Evolutionary conservation across 1,284 basidiomycete genomes (phyloP).

Genomic region (Earliella scabrosa): DNA sequence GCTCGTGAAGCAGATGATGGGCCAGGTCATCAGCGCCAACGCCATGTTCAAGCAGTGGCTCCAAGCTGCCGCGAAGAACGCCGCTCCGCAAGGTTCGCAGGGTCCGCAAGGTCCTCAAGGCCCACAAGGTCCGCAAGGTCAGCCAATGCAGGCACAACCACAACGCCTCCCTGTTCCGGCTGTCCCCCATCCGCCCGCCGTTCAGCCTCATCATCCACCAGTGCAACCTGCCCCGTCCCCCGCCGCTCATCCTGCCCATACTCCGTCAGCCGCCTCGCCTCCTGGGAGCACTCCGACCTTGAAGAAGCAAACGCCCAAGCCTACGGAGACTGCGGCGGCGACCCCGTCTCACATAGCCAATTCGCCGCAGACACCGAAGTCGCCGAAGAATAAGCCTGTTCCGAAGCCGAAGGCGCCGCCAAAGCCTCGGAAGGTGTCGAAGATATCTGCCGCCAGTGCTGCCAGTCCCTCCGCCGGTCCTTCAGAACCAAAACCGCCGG

Average conservation of each 20-base stretch:
- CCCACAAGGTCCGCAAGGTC: too few species aligned
- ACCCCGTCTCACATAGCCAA: conserved; percentile 49
- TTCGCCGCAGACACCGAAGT: conserved; percentile 45
- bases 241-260: conserved; percentile 5
- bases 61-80: background rate
- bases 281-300: conserved; percentile 12
- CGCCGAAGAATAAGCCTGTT: conserved; percentile 42
- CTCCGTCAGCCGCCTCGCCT: conserved; percentile 9
- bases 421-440: conserved; percentile 39
- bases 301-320: conserved; percentile 23
- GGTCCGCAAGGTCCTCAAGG: too few species aligned
- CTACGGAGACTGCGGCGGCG: conserved; percentile 18
- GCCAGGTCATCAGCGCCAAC: conserved; percentile 45
- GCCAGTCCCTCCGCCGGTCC: conserved; percentile 17
- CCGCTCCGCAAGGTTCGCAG: background rate
- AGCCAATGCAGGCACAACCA: background rate
- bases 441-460: conserved; percentile 14
- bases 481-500: conserved; percentile 34
- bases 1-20: conserved; percentile 50
- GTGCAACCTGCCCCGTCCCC: conserved; percentile 7
- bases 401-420: conserved; percentile 42
- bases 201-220: conserved; percentile 1
- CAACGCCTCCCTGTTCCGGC: background rate
- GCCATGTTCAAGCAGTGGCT: conserved; percentile 41
- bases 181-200: background rate